Percentiles rank a stretch among this genome's conserved stretches.
phyloP scores from a whole-genome alignment of 371 early-diverging fungal genomes.

The Mortierella sp. region DNA sequence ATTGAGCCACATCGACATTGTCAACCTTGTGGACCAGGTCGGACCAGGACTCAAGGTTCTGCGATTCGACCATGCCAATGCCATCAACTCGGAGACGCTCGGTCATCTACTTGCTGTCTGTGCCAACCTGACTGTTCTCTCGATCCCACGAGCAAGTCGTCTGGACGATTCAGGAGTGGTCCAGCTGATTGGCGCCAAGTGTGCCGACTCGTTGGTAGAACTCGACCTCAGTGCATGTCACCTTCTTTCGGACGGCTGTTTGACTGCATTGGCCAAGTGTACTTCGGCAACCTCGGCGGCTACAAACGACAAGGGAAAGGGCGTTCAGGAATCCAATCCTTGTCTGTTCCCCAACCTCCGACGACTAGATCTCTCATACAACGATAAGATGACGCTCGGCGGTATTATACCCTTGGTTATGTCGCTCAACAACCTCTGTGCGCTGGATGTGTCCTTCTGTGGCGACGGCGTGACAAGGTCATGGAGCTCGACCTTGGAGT shows the following conservation, averaged over 20 bases:
- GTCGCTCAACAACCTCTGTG: slow-evolving; percentile 45
- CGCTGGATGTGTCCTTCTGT: slow-evolving; percentile 51
- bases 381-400: slow-evolving; percentile 39
- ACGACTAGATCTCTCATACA: slow-evolving; percentile 48
- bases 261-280: slow-evolving; percentile 25
- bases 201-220: slow-evolving; percentile 35
- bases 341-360: slow-evolving; percentile 41
- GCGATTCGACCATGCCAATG: slow-evolving; percentile 36
- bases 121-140: slow-evolving; percentile 31
- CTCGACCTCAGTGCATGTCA: slow-evolving; percentile 45
- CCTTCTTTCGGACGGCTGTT: slow-evolving; percentile 32
- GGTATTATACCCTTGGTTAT: slow-evolving; percentile 50
- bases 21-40: slow-evolving; percentile 32
- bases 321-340: slow-evolving; percentile 7
- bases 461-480: slow-evolving; percentile 43
- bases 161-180: slow-evolving; percentile 37
- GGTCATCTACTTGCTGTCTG: slow-evolving; percentile 26
- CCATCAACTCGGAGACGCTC: slow-evolving; percentile 36
- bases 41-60: slow-evolving; percentile 28
- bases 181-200: slow-evolving; percentile 27
- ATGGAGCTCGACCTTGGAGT: slow-evolving; percentile 32
- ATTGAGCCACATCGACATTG: slow-evolving; percentile 27
- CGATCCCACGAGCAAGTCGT: slow-evolving; percentile 41
- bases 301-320: slow-evolving; percentile 29
- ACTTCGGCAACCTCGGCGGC: not conserved